These are phyloP conservation scores for Kwoniella botswanensis DNA, from an alignment of 768 basidiomycete genomes.

Conservation along the genomic window DNA sequence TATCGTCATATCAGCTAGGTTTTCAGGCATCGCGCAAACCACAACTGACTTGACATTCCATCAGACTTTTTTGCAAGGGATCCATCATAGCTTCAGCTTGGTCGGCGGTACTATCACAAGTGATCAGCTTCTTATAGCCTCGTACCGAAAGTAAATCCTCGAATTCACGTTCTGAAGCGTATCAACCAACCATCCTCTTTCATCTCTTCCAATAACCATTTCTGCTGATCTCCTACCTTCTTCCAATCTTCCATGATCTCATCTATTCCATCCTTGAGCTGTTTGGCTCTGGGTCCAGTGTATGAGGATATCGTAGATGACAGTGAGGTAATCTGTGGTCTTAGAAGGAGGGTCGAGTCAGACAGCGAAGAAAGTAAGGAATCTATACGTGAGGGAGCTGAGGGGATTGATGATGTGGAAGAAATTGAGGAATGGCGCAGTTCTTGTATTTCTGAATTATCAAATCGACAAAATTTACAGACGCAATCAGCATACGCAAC, in stretches of 20 bases:
- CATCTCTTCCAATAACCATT: conserved; percentile 83
- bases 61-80: conserved; percentile 89
- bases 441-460: conserved; percentile 79
- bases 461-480: background rate
- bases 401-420: conserved; percentile 52
- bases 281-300: conserved; percentile 55
- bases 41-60: conserved; percentile 78
- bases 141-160: background rate
- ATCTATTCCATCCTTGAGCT: conserved; percentile 65
- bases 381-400: conserved; percentile 62
- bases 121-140: background rate
- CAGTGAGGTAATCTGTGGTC: conserved; percentile 28
- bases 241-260: conserved; percentile 80
- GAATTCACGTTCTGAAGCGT: conserved; percentile 76
- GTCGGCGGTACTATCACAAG: conserved; percentile 62
- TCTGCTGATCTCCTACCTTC: conserved; percentile 75
- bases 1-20: background rate
- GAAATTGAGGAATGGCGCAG: conserved; percentile 75
- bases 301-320: conserved; percentile 56
- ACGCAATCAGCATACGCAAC: background rate
- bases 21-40: background rate
- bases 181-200: conserved; percentile 97
- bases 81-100: conserved; percentile 99
- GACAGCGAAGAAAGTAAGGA: conserved; percentile 78
- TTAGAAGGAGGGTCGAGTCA: conserved; percentile 73